Percentiles rank a stretch among this genome's conserved stretches.
These are phyloP conservation scores for Flaveria bidentis DNA, from an alignment of 129 eudicot species.

Conservation along the genomic window DNA sequence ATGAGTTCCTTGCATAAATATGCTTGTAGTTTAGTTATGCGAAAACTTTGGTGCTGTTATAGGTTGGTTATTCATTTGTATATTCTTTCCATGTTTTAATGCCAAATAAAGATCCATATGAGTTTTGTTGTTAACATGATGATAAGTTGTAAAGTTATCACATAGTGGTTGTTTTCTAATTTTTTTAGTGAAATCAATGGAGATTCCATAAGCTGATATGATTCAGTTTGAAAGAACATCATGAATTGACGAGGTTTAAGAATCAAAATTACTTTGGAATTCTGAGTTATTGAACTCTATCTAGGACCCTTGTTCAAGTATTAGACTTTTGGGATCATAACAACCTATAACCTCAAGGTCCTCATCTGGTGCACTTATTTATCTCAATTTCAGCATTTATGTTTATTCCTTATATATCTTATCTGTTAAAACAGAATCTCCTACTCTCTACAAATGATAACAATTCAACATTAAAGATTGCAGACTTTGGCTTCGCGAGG, in stretches of 20 bases:
- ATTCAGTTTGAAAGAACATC: constrained; percentile 2
- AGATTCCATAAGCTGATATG: background rate
- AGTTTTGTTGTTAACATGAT: background rate
- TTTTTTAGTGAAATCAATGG: constrained; percentile 1
- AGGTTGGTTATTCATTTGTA: background rate
- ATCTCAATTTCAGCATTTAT: constrained; percentile 16
- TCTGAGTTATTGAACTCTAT: background rate
- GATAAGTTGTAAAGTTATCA: background rate
- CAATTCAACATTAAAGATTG: constrained; percentile 78
- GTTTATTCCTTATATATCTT: constrained; percentile 24
- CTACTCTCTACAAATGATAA: constrained; percentile 72
- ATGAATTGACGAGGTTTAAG: background rate
- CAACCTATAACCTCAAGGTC: constrained; percentile 5
- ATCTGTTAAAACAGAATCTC: constrained; percentile 65
- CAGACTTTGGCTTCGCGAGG: constrained; percentile 99
- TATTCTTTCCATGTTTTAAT: background rate
- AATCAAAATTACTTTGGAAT: background rate
- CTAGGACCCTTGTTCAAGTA: background rate
- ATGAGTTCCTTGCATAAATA: background rate
- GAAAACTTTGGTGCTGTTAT: too few relatives aligned
- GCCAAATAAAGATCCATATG: background rate
- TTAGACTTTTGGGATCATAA: background rate
- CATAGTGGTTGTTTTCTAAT: background rate
- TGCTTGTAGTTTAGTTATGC: background rate
- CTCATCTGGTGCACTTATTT: background rate